These are phyloP conservation scores for Craspedostauros australis DNA, from an alignment of 108 stramenopile species.

Conservation along the genomic window DNA sequence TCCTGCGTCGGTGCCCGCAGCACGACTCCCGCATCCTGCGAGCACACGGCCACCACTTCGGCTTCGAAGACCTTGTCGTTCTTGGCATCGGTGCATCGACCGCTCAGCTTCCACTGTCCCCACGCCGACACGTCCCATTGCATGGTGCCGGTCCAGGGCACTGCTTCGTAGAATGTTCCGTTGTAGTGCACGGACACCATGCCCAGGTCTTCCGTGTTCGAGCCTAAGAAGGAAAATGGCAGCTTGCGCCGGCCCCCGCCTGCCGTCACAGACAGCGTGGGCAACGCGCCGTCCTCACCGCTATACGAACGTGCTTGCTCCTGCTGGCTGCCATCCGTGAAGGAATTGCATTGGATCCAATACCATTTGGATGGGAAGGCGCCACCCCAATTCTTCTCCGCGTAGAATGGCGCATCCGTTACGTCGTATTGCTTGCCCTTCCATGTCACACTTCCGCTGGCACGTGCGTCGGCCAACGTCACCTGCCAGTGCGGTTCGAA, in stretches of 20 bases:
- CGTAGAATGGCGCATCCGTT: conserved; percentile 77
- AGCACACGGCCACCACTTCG: conserved; percentile 48
- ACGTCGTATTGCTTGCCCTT: conserved; percentile 62
- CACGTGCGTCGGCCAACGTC: conserved; percentile 72
- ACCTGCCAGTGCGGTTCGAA: conserved; percentile 93
- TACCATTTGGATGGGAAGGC: conserved; percentile 82
- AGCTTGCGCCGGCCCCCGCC: conserved; percentile 75
- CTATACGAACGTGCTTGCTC: too few relatives aligned
- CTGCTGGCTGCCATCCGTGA: conserved; percentile 15
- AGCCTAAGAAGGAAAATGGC: conserved; percentile 71
- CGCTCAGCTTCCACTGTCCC: conserved; percentile 64
- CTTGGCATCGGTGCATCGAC: conserved; percentile 28
- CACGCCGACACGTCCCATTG: conserved; percentile 75
- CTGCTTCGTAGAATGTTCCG: conserved; percentile 74
- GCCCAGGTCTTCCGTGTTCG: conserved; percentile 57
- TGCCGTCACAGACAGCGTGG: conserved; percentile 58
- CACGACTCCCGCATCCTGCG: conserved; percentile 50
- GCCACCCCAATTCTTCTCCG: conserved; percentile 89
- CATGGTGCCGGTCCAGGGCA: conserved; percentile 83
- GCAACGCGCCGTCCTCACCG: not conserved
- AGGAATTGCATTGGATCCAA: conserved; percentile 87
- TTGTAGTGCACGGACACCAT: conserved; percentile 71
- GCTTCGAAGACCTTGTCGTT: conserved; percentile 51
- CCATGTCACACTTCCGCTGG: conserved; percentile 61
- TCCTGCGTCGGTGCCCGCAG: conserved; percentile 80